phyloP scores from a whole-genome alignment of 2,329 filamentous ascomycete species.

The Lachnellula cervina region DNA sequence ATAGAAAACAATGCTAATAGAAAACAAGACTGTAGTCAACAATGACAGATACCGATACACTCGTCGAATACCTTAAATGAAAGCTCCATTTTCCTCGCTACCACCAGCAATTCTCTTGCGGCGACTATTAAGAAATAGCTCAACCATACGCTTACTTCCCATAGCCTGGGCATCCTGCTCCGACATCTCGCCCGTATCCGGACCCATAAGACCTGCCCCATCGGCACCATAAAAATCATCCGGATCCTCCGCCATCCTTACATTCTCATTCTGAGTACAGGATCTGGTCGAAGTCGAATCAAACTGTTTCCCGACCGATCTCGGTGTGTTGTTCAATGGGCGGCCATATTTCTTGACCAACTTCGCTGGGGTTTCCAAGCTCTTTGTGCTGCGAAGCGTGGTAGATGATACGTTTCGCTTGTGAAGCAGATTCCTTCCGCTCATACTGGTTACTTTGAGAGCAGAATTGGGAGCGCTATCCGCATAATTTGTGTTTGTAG shows the following conservation, averaged over 20 bases:
- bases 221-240: constrained; percentile 19
- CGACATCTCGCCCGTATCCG: constrained; percentile 7
- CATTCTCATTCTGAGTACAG: constrained; percentile 1
- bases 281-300: constrained; percentile 15
- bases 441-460: constrained; percentile 11
- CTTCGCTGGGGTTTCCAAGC: constrained; percentile 25
- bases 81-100: constrained; percentile 31
- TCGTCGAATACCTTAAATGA: constrained; percentile 5
- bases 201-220: constrained; percentile 19
- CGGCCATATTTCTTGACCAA: constrained; percentile 20
- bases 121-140: constrained; percentile 48
- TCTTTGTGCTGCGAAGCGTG: constrained; percentile 23
- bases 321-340: constrained; percentile 10
- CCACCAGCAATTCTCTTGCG: constrained; percentile 39
- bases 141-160: constrained; percentile 49
- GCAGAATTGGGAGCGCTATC: constrained; percentile 12
- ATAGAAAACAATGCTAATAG: no score
- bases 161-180: constrained; percentile 33
- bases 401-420: constrained; percentile 21
- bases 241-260: background rate
- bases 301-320: constrained; percentile 31
- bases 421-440: constrained; percentile 20
- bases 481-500: constrained; percentile 8
- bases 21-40: no score
- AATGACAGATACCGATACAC: no score